These are phyloP conservation scores for Emergomyces pasteurianus DNA, from an alignment of 2,329 filamentous ascomycete genomes.

Conservation along the genomic window DNA sequence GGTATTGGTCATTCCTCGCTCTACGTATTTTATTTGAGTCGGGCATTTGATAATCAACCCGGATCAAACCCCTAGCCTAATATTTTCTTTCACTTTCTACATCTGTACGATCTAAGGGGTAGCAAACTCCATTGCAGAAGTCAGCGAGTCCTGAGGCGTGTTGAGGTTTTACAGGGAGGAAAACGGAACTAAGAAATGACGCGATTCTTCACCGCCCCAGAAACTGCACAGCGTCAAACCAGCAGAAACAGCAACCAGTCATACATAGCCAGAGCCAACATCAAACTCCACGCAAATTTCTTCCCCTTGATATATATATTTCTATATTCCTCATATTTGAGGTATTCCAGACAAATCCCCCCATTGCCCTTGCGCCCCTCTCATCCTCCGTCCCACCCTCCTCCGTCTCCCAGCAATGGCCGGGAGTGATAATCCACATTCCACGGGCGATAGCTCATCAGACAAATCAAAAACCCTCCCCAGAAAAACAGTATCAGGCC, in stretches of 20 bases:
- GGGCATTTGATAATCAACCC: no score
- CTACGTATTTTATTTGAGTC: no score
- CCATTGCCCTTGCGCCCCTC: neutral
- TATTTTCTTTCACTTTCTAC: no score
- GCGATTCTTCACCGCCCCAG: neutral
- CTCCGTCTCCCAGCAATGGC: constrained; percentile 8
- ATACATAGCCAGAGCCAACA: no score
- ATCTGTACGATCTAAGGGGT: no score
- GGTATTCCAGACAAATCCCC: neutral
- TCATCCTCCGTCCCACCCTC: neutral
- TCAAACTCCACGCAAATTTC: neutral
- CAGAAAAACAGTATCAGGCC: constrained; percentile 42
- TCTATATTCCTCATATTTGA: neutral
- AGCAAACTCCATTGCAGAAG: no score
- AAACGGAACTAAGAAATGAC: neutral
- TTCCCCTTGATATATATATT: neutral
- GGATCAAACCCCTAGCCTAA: no score
- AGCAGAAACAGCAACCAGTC: neutral
- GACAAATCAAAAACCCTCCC: constrained; percentile 4
- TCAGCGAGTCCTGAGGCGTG: no score
- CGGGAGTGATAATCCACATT: constrained; percentile 1
- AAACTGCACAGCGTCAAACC: neutral
- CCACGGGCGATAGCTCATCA: neutral
- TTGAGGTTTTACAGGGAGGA: no score
- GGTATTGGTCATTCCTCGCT: no score